Evolutionary conservation across 306 rosid species (phyloP).

Genomic region (Echinosophora koreensis): DNA sequence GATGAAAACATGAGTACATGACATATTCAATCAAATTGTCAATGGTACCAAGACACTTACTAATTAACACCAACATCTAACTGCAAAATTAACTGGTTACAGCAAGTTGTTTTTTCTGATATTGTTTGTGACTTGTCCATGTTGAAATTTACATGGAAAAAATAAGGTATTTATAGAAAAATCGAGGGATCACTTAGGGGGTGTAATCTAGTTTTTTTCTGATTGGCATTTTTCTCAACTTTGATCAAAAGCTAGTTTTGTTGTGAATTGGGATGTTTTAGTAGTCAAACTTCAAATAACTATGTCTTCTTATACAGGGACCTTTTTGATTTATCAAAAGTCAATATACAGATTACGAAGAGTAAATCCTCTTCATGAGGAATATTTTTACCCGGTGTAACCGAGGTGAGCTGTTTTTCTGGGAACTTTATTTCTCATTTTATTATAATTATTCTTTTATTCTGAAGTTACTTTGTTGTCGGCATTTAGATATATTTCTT

Average conservation of each 20-base stretch:
- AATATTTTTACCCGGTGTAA: slow-evolving; percentile 71
- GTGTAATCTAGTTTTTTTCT: neutral
- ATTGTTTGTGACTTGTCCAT: slow-evolving; percentile 50
- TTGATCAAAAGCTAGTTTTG: slow-evolving; percentile 14
- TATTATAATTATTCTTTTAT: slow-evolving; percentile 1
- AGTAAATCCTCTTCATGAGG: slow-evolving; percentile 76
- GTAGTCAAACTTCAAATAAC: slow-evolving; percentile 12
- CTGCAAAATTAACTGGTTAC: slow-evolving; percentile 5
- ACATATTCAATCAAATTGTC: slow-evolving; percentile 71
- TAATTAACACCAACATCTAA: neutral
- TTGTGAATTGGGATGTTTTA: slow-evolving; percentile 41
- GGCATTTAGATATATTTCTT: neutral
- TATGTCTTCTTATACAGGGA: slow-evolving; percentile 59
- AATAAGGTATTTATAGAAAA: slow-evolving; percentile 63
- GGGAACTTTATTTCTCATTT: neutral
- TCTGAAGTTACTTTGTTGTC: slow-evolving; percentile 27
- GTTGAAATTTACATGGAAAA: slow-evolving; percentile 95
- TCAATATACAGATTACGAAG: slow-evolving; percentile 84
- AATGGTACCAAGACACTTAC: slow-evolving; percentile 63
- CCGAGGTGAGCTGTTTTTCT: slow-evolving; percentile 62
- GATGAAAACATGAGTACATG: slow-evolving; percentile 46
- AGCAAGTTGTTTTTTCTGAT: slow-evolving; percentile 11
- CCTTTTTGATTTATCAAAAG: slow-evolving; percentile 84
- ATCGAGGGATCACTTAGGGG: neutral
- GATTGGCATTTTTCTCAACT: slow-evolving; percentile 24